phyloP scores from a whole-genome alignment of 2,329 filamentous ascomycete species.

The Gliomastix tumulicola region DNA sequence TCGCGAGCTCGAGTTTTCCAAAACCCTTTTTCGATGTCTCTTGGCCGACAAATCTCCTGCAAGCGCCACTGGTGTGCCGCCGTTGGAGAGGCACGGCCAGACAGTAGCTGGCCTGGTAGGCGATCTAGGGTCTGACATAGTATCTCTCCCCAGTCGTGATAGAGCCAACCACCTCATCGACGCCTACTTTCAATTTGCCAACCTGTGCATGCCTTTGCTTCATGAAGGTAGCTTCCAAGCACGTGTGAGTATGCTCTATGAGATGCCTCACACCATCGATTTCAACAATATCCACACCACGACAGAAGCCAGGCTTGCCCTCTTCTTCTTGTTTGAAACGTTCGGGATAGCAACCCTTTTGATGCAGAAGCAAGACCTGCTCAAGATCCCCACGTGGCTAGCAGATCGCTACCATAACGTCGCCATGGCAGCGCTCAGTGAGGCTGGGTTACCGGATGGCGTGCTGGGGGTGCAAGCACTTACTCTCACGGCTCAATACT shows the following conservation, averaged over 20 bases:
- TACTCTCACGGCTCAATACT: not conserved
- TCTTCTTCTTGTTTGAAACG: not conserved
- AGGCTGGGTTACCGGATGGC: not conserved
- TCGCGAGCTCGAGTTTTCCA: no score
- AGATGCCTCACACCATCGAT: not conserved
- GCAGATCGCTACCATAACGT: not conserved
- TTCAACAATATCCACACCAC: not conserved
- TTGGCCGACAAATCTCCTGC: not conserved
- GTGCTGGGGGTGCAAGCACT: not conserved
- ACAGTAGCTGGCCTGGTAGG: no score
- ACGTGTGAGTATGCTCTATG: not conserved
- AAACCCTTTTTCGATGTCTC: not conserved
- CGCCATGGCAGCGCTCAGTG: not conserved
- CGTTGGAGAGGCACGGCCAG: no score
- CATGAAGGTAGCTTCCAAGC: not conserved
- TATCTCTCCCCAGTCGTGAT: not conserved
- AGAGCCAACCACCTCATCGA: not conserved
- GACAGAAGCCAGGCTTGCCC: not conserved
- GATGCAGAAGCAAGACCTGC: not conserved
- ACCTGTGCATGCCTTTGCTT: constrained; percentile 1
- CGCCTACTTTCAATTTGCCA: constrained; percentile 1
- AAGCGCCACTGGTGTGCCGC: no score
- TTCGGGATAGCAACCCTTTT: not conserved
- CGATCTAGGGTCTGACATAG: not conserved
- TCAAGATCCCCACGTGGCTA: not conserved